Percentiles rank a stretch among this genome's conserved stretches.
phyloP scores from a whole-genome alignment of 2,329 filamentous ascomycete genomes.

The Fusarium piperis region DNA sequence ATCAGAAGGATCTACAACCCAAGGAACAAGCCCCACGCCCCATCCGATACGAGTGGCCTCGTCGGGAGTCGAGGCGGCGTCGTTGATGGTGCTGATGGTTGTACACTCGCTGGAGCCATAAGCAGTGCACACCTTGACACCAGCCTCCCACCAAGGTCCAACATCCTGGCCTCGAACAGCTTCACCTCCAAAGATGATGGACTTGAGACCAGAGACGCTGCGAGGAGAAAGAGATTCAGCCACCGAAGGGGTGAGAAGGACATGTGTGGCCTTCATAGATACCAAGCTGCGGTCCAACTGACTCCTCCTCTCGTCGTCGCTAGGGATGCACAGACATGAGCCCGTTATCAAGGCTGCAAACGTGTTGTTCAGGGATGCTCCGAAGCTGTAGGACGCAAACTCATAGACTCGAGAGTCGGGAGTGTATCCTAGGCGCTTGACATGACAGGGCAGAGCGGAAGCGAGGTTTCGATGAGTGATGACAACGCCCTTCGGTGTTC shows the following conservation, averaged over 20 bases:
- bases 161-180: background rate
- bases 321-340: background rate
- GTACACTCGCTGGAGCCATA: background rate
- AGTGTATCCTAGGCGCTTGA: background rate
- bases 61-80: background rate
- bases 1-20: conserved; percentile 33
- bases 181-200: background rate
- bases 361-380: background rate
- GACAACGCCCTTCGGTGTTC: conserved; percentile 37
- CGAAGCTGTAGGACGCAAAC: conserved; percentile 4
- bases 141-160: background rate
- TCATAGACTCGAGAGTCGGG: background rate
- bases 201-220: background rate
- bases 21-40: conserved; percentile 2
- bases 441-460: background rate
- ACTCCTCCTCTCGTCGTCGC: background rate
- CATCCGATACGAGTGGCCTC: background rate
- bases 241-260: background rate
- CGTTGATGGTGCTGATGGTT: background rate
- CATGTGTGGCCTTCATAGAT: background rate
- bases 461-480: conserved; percentile 9
- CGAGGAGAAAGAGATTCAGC: background rate
- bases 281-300: background rate
- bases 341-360: background rate
- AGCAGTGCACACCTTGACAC: conserved; percentile 16